phyloP scores from a whole-genome alignment of 257 asterid genomes.

The Solanum habrochaites region DNA sequence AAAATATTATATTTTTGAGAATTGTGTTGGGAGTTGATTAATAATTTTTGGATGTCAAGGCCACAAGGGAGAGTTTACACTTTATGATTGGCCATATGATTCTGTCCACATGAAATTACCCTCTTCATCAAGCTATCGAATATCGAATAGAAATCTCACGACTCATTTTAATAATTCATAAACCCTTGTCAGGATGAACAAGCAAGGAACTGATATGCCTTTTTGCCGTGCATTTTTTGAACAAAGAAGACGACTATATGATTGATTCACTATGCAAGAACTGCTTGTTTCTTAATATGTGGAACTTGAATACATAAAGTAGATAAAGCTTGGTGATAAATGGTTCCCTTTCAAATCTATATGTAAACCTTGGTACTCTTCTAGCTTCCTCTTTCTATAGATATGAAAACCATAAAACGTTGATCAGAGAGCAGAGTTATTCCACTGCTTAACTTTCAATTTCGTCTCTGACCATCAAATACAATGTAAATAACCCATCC shows the following conservation, averaged over 20 bases:
- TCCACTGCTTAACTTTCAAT: background rate
- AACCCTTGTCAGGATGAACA: background rate
- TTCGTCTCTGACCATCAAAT: background rate
- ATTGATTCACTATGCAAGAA: background rate
- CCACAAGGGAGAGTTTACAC: background rate
- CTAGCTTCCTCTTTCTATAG: background rate
- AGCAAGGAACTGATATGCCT: background rate
- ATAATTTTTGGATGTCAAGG: background rate
- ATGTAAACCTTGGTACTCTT: background rate
- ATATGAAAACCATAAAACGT: background rate
- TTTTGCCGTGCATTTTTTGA: background rate
- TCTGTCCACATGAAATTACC: background rate
- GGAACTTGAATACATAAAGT: background rate
- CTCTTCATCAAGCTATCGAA: background rate
- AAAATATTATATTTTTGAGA: background rate
- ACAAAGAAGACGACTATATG: background rate
- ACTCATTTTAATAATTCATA: background rate
- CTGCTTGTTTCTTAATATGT: background rate
- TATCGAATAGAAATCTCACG: background rate
- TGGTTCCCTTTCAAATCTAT: background rate
- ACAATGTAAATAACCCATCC: background rate
- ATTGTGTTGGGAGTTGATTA: background rate
- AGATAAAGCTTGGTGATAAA: background rate
- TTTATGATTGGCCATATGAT: background rate
- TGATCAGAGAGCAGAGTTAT: background rate